A percentile compares a stretch with the other conserved stretches of the same genome.
phyloP scores from a whole-genome alignment of 2,329 filamentous ascomycete species.

The Ceratocystis harringtonii region DNA sequence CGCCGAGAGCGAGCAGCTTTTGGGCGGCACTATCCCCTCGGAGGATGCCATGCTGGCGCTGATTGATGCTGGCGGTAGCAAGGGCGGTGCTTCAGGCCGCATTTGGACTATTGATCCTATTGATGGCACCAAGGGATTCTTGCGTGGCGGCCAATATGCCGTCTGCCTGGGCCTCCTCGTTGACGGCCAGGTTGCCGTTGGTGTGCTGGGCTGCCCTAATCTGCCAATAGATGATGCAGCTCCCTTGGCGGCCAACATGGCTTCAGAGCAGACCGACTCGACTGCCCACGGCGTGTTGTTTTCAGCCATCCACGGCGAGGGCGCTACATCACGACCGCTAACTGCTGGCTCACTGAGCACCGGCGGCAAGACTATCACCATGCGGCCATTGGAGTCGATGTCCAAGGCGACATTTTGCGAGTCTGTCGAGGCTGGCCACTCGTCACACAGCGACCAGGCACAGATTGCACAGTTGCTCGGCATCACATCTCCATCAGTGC shows the following conservation, averaged over 20 bases:
- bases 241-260: slow-evolving; percentile 41
- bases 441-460: slow-evolving; percentile 65
- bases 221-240: slow-evolving; percentile 68
- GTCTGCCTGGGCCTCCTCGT: slow-evolving; percentile 86
- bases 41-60: slow-evolving; percentile 52
- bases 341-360: slow-evolving; percentile 37
- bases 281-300: slow-evolving; percentile 71
- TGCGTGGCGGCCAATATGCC: slow-evolving; percentile 91
- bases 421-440: slow-evolving; percentile 87
- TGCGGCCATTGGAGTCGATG: slow-evolving; percentile 54
- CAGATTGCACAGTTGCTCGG: slow-evolving; percentile 65
- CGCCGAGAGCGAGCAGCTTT: slow-evolving; percentile 42
- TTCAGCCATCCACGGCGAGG: slow-evolving; percentile 63
- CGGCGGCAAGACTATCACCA: slow-evolving; percentile 45
- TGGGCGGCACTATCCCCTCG: slow-evolving; percentile 54
- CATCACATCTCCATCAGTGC: slow-evolving; percentile 76
- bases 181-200: slow-evolving; percentile 84
- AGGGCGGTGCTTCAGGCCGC: slow-evolving; percentile 57
- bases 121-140: slow-evolving; percentile 93
- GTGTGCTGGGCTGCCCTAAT: slow-evolving; percentile 90
- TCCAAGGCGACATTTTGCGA: slow-evolving; percentile 84
- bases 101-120: slow-evolving; percentile 98
- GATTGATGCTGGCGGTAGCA: slow-evolving; percentile 53
- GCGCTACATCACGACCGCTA: slow-evolving; percentile 66
- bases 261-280: slow-evolving; percentile 56